Base-by-base conservation (phyloP, 345 rosid species). In the Citrus glauca region DNA sequence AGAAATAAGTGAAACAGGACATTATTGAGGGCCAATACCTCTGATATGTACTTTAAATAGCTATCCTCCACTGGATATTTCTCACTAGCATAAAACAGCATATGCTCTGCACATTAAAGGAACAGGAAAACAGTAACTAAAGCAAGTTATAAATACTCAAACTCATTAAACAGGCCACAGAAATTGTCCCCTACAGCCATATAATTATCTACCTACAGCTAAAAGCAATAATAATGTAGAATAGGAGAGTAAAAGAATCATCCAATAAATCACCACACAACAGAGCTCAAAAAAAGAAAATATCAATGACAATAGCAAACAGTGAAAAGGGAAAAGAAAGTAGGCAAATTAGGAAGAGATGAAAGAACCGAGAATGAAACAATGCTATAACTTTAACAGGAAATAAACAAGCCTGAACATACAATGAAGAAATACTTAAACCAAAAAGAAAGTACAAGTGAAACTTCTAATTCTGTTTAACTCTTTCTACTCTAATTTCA, bases 71-170 rank as follows among this genome's bases (percentile, higher is more conserved):
- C 70, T 1, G 98, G 98, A 69, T 95, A 95, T 73, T 91, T 95
- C 76, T 81, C 98, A 77, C 98, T 95, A 25, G 99, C 93, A 84
- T 89, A 95, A 81, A 95, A 95, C 60, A 95, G 80, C 99, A 93
- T 95, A 84, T 95, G 99, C 87, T 95, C 98, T 95, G 89, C 78
- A 80, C 33, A 81, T 25, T 5, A n/a, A 7, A 65, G 27, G 38
- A 38, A 73, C 42, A 22, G 48, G 69, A 79, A 56, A 50, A 7
- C 64, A 48, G 20, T 30, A 55, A 22, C 20, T 35, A 11, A 25
- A 45, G 64, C 56, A 38, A n/a, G n/a, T 22, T 35, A 67, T 8
- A 70, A 61, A 40, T 5, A 32, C 17, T 1, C 4, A n/a, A 16
- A 40, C 63, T 37, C 33, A 35, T 38, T 32, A 33, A 27, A 20